Base-by-base conservation (phyloP, 2,329 filamentous ascomycete genomes). In the Cladophialophora immunda region DNA sequence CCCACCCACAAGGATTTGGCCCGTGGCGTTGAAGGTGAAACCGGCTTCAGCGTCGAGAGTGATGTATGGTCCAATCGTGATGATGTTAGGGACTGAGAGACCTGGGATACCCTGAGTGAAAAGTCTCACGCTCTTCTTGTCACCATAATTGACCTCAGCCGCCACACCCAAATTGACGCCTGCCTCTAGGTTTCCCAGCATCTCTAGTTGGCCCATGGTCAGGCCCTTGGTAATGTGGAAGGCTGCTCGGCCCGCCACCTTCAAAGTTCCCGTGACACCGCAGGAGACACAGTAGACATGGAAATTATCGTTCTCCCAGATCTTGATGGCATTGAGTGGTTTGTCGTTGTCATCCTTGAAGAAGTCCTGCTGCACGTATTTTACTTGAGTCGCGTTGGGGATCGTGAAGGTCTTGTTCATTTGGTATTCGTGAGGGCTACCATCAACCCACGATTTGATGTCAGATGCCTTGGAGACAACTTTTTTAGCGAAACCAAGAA, bases 381-480 rank as follows among this genome's bases (percentile, higher is more conserved):
- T 41, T n/a, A 41, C 38, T 19, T 41, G 38, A 41, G 38, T 41
- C 8, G 38, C 38, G 38, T 41, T 41, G 38, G 38, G 38, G 17
- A 41, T 41, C 15, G 38, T 41, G n/a, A 41, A 41, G 38, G 38
- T 41, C n/a, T 41, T 41, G 17, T 41, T 41, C 38, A 41, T 1
- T 41, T 41, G 38, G 38, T 41, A 41, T 41, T 41, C 38, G 38
- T 41, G 38, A 19, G 38, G 38, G 38, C 38, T 41, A 17, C 38
- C 38, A 41, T 41, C 38, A 5, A 41, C 38, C 38, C 38, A 41
- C 11, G 38, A 41, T 41, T 41, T 41, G 17, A 41, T 41, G 38
- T 41, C 38, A 41, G 38, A 41, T n/a, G 38, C 38, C 38, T 41
- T 41, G 38, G 38, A 41, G 38, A 41, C 38, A n/a, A 41, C 38